Evolutionary conservation across 495 filamentous ascomycete genomes (phyloP).

Genomic region (Aspergillus cavernicola): DNA sequence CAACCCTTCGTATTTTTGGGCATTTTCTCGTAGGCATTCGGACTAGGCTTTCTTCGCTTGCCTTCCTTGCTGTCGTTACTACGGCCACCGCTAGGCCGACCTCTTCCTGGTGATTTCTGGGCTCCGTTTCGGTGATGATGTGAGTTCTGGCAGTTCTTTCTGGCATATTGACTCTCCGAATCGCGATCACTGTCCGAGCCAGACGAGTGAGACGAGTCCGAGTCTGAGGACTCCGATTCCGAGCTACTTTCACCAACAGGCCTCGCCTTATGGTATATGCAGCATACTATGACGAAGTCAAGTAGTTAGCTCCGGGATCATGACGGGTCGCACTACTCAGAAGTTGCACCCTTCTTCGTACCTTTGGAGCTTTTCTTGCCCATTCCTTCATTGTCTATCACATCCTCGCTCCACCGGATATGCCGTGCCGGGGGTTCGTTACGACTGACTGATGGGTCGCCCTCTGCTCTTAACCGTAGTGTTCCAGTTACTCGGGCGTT

Average conservation of each 20-base stretch:
- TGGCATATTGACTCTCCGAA: conserved; percentile 25
- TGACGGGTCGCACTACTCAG: too few species aligned
- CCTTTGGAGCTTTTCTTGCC: conserved; percentile 94
- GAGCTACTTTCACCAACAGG: conserved; percentile 81
- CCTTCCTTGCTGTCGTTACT: conserved; percentile 33
- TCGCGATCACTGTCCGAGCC: conserved; percentile 58
- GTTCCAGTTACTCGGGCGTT: conserved; percentile 22
- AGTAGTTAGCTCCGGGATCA: not conserved
- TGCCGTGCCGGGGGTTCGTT: conserved; percentile 33
- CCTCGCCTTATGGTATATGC: conserved; percentile 89
- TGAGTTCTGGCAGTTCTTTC: conserved; percentile 9
- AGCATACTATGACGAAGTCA: conserved; percentile 66
- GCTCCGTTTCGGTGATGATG: conserved; percentile 23
- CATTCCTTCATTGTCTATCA: conserved; percentile 94
- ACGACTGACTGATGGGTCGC: conserved; percentile 9
- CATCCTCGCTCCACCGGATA: conserved; percentile 89
- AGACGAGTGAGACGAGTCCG: conserved; percentile 57
- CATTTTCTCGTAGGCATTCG: conserved; percentile 95
- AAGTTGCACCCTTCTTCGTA: conserved; percentile 29
- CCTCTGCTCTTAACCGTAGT: conserved; percentile 37
- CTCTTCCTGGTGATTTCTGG: conserved; percentile 27
- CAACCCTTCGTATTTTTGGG: conserved; percentile 50
- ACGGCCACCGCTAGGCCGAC: conserved; percentile 19
- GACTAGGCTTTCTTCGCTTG: conserved; percentile 62
- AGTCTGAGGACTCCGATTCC: conserved; percentile 62